Conservation (phyloP, 768 basidiomycete genomes). For the Mycena galopus region DNA sequence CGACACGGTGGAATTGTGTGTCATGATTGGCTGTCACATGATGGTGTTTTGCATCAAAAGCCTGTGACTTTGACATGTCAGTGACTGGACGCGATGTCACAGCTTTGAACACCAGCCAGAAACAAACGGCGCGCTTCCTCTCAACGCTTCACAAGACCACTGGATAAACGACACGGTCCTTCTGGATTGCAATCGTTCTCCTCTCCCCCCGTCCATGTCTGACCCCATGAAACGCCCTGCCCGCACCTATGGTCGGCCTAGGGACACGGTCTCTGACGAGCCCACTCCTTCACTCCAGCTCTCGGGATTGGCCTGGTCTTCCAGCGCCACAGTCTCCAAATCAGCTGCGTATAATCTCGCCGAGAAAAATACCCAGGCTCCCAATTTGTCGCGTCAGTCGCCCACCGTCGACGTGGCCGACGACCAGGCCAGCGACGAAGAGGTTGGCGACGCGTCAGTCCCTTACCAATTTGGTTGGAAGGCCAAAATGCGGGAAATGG, state of each 20-base stretch:
- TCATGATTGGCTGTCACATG: background rate
- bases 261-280: constrained; percentile 14
- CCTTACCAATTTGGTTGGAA: constrained; percentile 19
- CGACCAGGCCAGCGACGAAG: constrained; percentile 24
- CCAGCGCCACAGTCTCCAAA: background rate
- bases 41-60: background rate
- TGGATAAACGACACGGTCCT: background rate
- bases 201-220: constrained; percentile 6
- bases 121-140: background rate
- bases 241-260: constrained; percentile 34
- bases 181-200: background rate
- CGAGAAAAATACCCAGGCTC: background rate
- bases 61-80: no score
- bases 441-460: constrained; percentile 30
- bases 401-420: constrained; percentile 24
- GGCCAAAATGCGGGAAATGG: constrained; percentile 23
- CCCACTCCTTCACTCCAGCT: constrained; percentile 4
- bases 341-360: background rate
- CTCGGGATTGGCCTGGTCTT: background rate
- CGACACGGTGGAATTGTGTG: background rate
- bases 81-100: background rate
- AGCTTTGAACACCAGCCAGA: background rate
- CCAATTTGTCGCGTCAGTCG: constrained; percentile 23
- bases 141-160: background rate
- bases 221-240: constrained; percentile 28